Conservation (phyloP, 1,284 basidiomycete species). For the Fistulinella staudtii region DNA sequence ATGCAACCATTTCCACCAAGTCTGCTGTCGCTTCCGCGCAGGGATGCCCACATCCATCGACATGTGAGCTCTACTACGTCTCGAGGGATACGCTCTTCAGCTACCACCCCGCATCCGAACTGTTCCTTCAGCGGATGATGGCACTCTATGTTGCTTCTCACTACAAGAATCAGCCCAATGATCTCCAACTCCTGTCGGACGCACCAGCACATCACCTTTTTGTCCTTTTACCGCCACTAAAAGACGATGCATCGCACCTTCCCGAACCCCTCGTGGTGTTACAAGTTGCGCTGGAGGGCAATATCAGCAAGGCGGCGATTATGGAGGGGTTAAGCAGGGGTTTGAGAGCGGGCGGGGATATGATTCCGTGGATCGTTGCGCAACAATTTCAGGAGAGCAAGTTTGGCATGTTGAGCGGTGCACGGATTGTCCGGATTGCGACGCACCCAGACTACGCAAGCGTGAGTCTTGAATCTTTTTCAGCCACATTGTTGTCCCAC, state of each 20-base stretch:
- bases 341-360: conserved; percentile 84
- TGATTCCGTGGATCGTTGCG: conserved; percentile 96
- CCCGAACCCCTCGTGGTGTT: conserved; percentile 94
- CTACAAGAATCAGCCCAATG: conserved; percentile 99
- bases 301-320: conserved; percentile 84
- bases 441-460: conserved; percentile 95
- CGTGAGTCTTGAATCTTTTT: conserved; percentile 42
- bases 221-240: conserved; percentile 89
- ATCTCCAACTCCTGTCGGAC: conserved; percentile 94
- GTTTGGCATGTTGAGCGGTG: conserved; percentile 91
- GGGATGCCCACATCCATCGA: conserved; percentile 89
- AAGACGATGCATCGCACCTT: conserved; percentile 80
- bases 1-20: conserved; percentile 74
- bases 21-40: conserved; percentile 48
- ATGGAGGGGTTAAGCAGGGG: conserved; percentile 83
- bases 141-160: conserved; percentile 95
- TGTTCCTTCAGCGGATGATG: conserved; percentile 98
- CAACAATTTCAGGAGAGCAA: conserved; percentile 97
- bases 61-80: conserved; percentile 95
- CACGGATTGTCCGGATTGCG: conserved; percentile 89
- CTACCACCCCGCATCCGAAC: conserved; percentile 94
- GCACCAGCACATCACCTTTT: conserved; percentile 97
- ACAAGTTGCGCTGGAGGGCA: conserved; percentile 94
- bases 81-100: conserved; percentile 96
- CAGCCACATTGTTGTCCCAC: too few relatives aligned